Base-by-base conservation (phyloP, 225 moss, liverwort and hornwort species). In the Straminergon stramineum region DNA sequence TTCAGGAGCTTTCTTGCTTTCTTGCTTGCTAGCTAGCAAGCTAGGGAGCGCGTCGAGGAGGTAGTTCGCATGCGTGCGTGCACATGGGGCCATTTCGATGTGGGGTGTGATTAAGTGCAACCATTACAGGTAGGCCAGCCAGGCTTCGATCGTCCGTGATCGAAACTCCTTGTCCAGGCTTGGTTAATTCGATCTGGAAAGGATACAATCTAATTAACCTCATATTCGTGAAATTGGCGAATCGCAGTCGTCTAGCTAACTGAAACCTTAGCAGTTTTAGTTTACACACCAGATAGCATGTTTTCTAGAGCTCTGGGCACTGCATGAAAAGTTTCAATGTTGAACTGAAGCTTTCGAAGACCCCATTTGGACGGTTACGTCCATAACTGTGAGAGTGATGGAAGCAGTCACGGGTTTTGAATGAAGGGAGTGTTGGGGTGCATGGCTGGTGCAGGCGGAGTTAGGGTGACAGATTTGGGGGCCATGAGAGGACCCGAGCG, bases 401-500 rank as follows among this genome's bases (percentile, higher is more conserved):
- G 79, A 67, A 61, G 39, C 17, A 79, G 66, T 41, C 67, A 26
- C 10, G 41, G 79, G 23, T 66, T 26, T 83, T 84, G 66, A 84
- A 67, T 39, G 52, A 62, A 43, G n/a, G n/a, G 51, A 39, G 77
- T 53, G 79, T 27, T 68, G 67, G 85, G 28, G 52, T 43, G 84
- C n/a, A n/a, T n/a, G 31, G 23, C 15, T 6, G 41, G 48, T 80
- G 80, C 84, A 91, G 86, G 68, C 85, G 41, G 24, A 48, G 85
- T 39, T 85, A 57, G 67, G 35, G 39, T 22, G 75, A 12, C 67
- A 56, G 27, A 45, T 17, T 70, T 70, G 14, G 85, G 77, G 27
- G 90, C 84, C 65, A 90, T 90, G 90, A 67, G 67, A 89, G 89
- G 89, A 51, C 70, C 55, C 45, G 90, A 62, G 88, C 84, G 62